phyloP scores from a whole-genome alignment of 148 eudicot genomes.

The Gaultheria prostrata region DNA sequence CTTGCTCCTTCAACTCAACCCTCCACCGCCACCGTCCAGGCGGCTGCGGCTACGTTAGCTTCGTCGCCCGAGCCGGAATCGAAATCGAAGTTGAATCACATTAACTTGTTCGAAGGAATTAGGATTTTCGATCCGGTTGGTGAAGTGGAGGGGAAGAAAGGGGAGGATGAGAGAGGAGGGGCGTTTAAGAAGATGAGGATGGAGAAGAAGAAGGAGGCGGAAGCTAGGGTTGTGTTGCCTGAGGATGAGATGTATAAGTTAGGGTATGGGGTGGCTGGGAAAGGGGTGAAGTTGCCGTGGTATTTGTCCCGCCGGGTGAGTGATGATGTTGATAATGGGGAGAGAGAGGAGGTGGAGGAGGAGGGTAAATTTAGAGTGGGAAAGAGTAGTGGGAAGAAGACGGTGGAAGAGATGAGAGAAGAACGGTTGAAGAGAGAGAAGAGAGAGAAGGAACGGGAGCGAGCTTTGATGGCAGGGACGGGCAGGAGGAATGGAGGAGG shows the following conservation, averaged over 20 bases:
- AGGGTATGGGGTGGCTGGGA: constrained; percentile 90
- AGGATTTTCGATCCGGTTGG: constrained; percentile 75
- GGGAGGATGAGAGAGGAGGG: constrained; percentile 29
- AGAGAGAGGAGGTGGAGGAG: constrained; percentile 21
- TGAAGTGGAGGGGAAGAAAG: constrained; percentile 23
- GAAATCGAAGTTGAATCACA: constrained; percentile 57
- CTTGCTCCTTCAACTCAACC: constrained; percentile 23
- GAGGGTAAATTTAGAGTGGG: constrained; percentile 11
- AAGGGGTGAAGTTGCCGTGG: constrained; percentile 90
- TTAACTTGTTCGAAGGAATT: constrained; percentile 88
- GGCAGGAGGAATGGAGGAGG: constrained; percentile 24
- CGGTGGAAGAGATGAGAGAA: constrained; percentile 74
- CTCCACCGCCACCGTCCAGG: not conserved
- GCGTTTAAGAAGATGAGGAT: constrained; percentile 52
- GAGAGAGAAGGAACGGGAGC: constrained; percentile 67
- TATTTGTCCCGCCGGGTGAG: constrained; percentile 53
- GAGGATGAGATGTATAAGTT: constrained; percentile 85
- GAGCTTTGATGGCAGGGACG: constrained; percentile 52
- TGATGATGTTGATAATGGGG: constrained; percentile 11
- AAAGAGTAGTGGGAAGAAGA: constrained; percentile 48
- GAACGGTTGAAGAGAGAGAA: constrained; percentile 88
- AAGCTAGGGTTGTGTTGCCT: constrained; percentile 55
- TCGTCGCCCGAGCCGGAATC: constrained; percentile 22
- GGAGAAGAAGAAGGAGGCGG: constrained; percentile 55
- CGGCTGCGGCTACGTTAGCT: constrained; percentile 13